Percentiles rank a stretch among this genome's conserved stretches.
These are phyloP conservation scores for Epichloe hybrida DNA, from an alignment of 2,329 filamentous ascomycete genomes.

Conservation along the genomic window DNA sequence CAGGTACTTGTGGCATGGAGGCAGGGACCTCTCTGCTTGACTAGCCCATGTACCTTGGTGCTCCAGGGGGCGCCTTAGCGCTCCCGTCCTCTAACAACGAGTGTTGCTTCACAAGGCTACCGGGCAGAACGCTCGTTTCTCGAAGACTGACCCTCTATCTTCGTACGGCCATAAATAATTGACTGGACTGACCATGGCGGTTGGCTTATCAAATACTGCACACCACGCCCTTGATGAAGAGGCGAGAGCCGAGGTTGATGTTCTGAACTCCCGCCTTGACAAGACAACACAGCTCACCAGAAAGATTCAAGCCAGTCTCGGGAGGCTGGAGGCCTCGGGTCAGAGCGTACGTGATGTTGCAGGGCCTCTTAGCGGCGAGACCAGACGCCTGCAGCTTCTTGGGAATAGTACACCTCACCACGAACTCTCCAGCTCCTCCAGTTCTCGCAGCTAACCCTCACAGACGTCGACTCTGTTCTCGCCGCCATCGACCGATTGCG, in stretches of 20 bases:
- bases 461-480: conserved; percentile 76
- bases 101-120: no score
- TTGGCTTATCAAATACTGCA: conserved; percentile 31
- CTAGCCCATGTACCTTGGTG: no score
- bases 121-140: no score
- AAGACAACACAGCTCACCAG: conserved; percentile 90
- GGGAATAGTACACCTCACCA: conserved; percentile 50
- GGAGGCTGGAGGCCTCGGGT: conserved; percentile 72
- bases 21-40: background rate
- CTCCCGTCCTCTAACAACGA: no score
- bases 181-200: conserved; percentile 29
- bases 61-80: no score
- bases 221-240: conserved; percentile 48
- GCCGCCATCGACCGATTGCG: conserved; percentile 77
- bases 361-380: conserved; percentile 85
- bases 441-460: conserved; percentile 7
- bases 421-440: background rate
- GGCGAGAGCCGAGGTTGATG: conserved; percentile 55
- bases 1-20: background rate
- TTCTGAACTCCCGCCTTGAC: conserved; percentile 61
- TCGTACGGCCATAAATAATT: background rate
- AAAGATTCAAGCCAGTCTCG: conserved; percentile 83
- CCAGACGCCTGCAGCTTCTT: conserved; percentile 74
- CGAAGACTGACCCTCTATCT: background rate
- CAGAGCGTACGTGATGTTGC: conserved; percentile 86